Evolutionary conservation across 1,284 basidiomycete genomes (phyloP), one percentile per base, ranked within the genome.

Genomic region (Malassezia sp.): DNA sequence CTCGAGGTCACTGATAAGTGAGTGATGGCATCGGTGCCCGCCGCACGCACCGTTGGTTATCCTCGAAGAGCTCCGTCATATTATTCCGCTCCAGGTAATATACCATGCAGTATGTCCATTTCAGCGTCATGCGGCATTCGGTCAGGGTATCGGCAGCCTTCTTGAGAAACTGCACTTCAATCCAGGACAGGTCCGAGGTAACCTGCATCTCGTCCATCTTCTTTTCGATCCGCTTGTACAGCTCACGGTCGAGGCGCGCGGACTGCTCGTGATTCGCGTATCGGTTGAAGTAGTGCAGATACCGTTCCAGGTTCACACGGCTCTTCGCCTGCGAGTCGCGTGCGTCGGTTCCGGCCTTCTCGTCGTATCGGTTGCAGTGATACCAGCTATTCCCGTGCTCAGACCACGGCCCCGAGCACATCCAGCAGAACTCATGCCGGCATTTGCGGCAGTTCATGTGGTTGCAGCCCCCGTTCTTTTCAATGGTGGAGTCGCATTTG

Each of bases 151-250:
- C 89, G 2, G 95, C 88, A 0, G 91, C 91, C 72, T 91, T 90
- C 74, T 87, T 87, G 75, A 95, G 88, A 73, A 97, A 97, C 72
- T 96, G 91, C 27, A 90, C 90, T 73, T 97, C 90, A 59, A 96
- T 96, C 91, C 91, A 97, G 3, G 88, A 89, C 29, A 97, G 74
- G 45, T 82, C 78, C 1, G 86, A 86, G 7, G 81, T 82, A 54
- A 86, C 79, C 74, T 96, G 91, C 84, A 97, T 91, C 73, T 93
- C 86, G 73, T 96, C 89, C 91, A 97, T 97, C 80, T 96, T 96
- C 79, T 90, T 90, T 78, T 97, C 90, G 3, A 90, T 96, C 73
- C 88, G 86, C 45, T 78, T 77, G 72, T 93, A 90, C 39, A 96
- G 76, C 60, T 96, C 87, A 15, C 85, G 75, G 20, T 93, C 90